Evolutionary conservation across 2,329 filamentous ascomycete genomes (phyloP).

Genomic region (Colletotrichum sp.): DNA sequence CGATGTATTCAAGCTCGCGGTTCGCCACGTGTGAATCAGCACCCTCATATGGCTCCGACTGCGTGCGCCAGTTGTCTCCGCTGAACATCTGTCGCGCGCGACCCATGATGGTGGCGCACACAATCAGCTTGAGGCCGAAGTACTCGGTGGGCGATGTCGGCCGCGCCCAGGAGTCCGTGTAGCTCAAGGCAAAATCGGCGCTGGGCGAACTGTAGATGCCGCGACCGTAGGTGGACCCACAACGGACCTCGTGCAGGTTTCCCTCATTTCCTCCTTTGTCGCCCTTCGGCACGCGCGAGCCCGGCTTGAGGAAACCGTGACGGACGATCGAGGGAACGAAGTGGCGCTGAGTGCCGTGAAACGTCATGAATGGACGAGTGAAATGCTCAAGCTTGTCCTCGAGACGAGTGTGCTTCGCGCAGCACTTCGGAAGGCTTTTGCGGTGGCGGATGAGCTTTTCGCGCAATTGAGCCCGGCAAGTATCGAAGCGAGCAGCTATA

Average conservation of each 20-base stretch:
- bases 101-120: conserved; percentile 53
- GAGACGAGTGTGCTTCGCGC: conserved; percentile 12
- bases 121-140: conserved; percentile 44
- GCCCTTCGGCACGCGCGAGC: conserved; percentile 23
- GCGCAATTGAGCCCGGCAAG: conserved; percentile 29
- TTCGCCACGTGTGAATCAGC: conserved; percentile 43
- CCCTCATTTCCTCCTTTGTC: background rate
- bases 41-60: conserved; percentile 28
- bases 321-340: conserved; percentile 47
- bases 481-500: conserved; percentile 33
- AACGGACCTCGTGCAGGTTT: conserved; percentile 30
- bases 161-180: conserved; percentile 32
- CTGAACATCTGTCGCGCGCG: conserved; percentile 33
- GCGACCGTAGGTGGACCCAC: conserved; percentile 42
- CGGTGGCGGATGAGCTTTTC: conserved; percentile 23
- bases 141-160: conserved; percentile 33
- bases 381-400: conserved; percentile 41
- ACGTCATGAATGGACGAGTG: conserved; percentile 38
- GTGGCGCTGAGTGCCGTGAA: conserved; percentile 42
- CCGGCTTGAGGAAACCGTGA: conserved; percentile 45
- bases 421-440: background rate
- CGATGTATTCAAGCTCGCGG: conserved; percentile 44
- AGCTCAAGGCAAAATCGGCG: conserved; percentile 42
- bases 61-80: conserved; percentile 30
- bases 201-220: conserved; percentile 50